Percentiles rank a stretch among this genome's conserved stretches.
Conservation (phyloP, 2,329 filamentous ascomycete genomes). For the Fusarium multiceps region DNA sequence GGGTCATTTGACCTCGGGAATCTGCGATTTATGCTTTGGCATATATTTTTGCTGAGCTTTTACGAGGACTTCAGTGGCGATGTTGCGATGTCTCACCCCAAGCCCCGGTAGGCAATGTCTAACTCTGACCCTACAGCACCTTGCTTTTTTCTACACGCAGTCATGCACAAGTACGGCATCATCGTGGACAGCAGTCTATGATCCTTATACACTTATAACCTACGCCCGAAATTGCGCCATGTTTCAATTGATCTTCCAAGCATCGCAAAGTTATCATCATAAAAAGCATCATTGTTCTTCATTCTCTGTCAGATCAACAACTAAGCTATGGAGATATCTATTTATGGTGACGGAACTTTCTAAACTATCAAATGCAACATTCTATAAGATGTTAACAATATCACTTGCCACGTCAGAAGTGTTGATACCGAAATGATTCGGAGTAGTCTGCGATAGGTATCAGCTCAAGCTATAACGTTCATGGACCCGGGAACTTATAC, state of each 20-base stretch:
- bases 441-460: constrained; percentile 46
- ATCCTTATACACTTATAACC: neutral
- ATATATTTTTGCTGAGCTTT: neutral
- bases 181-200: too few relatives aligned
- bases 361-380: neutral
- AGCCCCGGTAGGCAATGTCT: neutral
- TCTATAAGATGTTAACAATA: constrained; percentile 52
- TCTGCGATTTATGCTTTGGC: neutral
- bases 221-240: neutral
- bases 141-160: neutral
- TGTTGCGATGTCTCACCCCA: neutral
- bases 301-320: too few relatives aligned
- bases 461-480: neutral
- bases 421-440: constrained; percentile 54
- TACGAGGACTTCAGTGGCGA: neutral
- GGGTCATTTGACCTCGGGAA: neutral
- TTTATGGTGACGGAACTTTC: neutral
- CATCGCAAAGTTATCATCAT: too few relatives aligned
- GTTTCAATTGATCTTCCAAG: neutral
- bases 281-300: neutral
- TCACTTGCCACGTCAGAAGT: constrained; percentile 49
- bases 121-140: neutral
- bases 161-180: neutral
- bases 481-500: constrained; percentile 42
- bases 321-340: neutral